Conservation (phyloP, 2,329 filamentous ascomycete species). For the Pseudogymnoascus sp. region DNA sequence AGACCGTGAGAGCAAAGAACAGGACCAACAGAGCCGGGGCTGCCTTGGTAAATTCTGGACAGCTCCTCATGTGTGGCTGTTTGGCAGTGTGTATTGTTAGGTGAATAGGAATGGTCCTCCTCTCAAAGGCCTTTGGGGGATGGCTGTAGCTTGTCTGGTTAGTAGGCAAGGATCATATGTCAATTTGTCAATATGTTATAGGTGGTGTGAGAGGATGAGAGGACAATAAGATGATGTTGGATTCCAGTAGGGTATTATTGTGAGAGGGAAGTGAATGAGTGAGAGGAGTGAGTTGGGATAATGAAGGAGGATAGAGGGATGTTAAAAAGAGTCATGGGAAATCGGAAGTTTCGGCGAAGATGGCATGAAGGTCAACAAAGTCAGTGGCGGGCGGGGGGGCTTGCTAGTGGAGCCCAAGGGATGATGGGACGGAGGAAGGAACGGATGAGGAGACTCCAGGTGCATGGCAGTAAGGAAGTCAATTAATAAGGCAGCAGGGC, state of each 20-base stretch:
- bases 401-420: neutral
- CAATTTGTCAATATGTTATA: neutral
- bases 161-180: neutral
- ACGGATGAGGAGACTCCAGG: neutral
- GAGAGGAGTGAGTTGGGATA: neutral
- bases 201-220: neutral
- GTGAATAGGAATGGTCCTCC: neutral
- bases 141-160: neutral
- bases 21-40: constrained; percentile 29
- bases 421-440: neutral
- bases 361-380: neutral
- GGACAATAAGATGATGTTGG: neutral
- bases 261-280: neutral
- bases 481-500: neutral
- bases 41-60: constrained; percentile 15
- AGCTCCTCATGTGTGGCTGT: neutral
- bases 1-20: constrained; percentile 31
- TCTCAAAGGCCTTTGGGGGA: neutral
- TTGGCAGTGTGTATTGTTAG: neutral
- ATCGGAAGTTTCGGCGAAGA: constrained; percentile 6
- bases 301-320: neutral
- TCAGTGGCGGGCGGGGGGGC: neutral
- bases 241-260: neutral
- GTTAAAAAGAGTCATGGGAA: neutral
- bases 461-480: neutral